These are phyloP conservation scores for Stachybotrys chlorohalonatus DNA, from an alignment of 2,329 filamentous ascomycete genomes.

Conservation along the genomic window DNA sequence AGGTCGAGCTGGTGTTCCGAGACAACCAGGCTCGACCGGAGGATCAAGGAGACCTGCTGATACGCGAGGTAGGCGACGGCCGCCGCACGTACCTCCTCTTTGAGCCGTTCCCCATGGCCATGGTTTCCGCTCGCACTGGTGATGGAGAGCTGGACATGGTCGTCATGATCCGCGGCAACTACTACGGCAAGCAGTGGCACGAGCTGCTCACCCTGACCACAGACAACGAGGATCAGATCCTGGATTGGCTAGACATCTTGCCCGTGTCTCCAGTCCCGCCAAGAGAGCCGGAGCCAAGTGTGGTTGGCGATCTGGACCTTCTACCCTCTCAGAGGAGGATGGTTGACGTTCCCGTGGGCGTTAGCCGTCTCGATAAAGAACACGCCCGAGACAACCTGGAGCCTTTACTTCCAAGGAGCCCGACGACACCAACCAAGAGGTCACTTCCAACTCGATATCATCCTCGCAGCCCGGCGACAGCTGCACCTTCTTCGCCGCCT, in stretches of 20 bases:
- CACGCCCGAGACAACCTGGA: constrained; percentile 8
- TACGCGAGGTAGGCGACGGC: constrained; percentile 76
- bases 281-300: constrained; percentile 22
- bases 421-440: constrained; percentile 20
- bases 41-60: constrained; percentile 73
- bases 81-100: constrained; percentile 77
- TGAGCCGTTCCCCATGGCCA: constrained; percentile 66
- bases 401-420: constrained; percentile 16
- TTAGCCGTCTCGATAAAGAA: constrained; percentile 14
- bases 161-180: constrained; percentile 72
- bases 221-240: constrained; percentile 65
- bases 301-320: constrained; percentile 17
- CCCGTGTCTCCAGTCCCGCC: constrained; percentile 42
- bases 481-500: constrained; percentile 12
- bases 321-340: constrained; percentile 9
- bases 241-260: constrained; percentile 83
- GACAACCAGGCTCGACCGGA: constrained; percentile 63
- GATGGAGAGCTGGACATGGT: constrained; percentile 64
- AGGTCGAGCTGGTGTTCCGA: constrained; percentile 76
- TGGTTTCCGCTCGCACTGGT: constrained; percentile 72
- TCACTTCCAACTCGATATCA: constrained; percentile 15
- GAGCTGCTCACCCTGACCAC: constrained; percentile 73
- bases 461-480: constrained; percentile 9
- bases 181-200: constrained; percentile 63
- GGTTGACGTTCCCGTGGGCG: constrained; percentile 21